phyloP scores from a whole-genome alignment of 2,329 filamentous ascomycete species.

The Talaromyces sp. region DNA sequence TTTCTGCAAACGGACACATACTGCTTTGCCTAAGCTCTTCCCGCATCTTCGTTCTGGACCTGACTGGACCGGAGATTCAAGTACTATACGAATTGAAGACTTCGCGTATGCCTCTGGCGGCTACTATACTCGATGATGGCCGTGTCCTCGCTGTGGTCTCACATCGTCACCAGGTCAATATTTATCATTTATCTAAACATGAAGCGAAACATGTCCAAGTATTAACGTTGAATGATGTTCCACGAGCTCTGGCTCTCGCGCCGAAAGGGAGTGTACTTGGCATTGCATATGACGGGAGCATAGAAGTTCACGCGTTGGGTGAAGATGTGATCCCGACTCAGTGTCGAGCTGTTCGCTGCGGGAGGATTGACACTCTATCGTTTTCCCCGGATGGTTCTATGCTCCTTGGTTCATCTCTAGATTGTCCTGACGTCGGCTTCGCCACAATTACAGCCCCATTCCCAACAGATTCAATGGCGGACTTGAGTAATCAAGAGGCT shows the following conservation, averaged over 20 bases:
- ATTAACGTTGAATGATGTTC: conserved; percentile 73
- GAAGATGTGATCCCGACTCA: conserved; percentile 64
- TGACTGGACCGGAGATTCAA: conserved; percentile 57
- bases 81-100: conserved; percentile 80
- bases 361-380: conserved; percentile 68
- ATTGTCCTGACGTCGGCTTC: conserved; percentile 64
- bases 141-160: conserved; percentile 75
- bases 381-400: conserved; percentile 79
- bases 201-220: conserved; percentile 71
- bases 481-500: conserved; percentile 63
- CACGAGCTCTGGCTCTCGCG: conserved; percentile 75
- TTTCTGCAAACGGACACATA: conserved; percentile 72
- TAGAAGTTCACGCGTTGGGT: conserved; percentile 77
- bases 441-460: conserved; percentile 78
- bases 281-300: conserved; percentile 81
- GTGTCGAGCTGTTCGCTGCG: conserved; percentile 73
- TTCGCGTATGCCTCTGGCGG: conserved; percentile 69
- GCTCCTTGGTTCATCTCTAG: conserved; percentile 70
- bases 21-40: conserved; percentile 83
- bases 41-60: conserved; percentile 74
- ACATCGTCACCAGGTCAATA: conserved; percentile 76
- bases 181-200: conserved; percentile 69
- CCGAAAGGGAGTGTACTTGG: conserved; percentile 79
- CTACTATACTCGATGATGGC: conserved; percentile 77
- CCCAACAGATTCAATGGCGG: conserved; percentile 60